Percentiles rank a stretch among this genome's conserved stretches.
phyloP scores from a whole-genome alignment of 2,329 filamentous ascomycete species.

The Trichoderma lentiforme region DNA sequence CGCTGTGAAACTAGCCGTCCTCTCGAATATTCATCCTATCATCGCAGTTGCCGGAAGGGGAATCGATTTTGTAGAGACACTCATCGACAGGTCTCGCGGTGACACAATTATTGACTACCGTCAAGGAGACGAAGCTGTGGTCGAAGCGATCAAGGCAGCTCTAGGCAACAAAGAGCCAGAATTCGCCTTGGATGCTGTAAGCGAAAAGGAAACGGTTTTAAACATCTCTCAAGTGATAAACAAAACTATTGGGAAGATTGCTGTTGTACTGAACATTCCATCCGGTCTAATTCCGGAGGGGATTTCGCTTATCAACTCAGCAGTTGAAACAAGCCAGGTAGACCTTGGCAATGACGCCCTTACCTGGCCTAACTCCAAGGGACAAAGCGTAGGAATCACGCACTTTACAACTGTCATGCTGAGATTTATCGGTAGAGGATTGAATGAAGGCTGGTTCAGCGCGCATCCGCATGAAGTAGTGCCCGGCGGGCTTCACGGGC shows the following conservation, averaged over 20 bases:
- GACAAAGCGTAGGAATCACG: not conserved
- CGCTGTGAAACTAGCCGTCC: constrained; percentile 51
- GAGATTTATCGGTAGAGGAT: constrained; percentile 1
- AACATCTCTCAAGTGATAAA: not conserved
- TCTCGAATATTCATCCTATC: constrained; percentile 55
- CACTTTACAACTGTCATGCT: constrained; percentile 2
- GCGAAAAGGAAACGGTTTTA: not conserved
- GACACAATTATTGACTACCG: constrained; percentile 26
- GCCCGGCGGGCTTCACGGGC: constrained; percentile 16
- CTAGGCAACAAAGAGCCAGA: not conserved
- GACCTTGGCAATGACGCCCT: not conserved
- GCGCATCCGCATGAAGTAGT: constrained; percentile 20
- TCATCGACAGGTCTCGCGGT: constrained; percentile 22
- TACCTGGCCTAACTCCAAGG: not conserved
- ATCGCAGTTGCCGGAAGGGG: constrained; percentile 51
- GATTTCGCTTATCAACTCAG: not conserved
- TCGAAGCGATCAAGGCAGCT: not conserved
- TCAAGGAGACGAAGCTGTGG: not conserved
- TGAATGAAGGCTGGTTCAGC: constrained; percentile 20
- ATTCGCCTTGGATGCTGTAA: not conserved
- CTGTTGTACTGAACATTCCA: not conserved
- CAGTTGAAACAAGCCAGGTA: not conserved
- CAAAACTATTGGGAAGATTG: not conserved
- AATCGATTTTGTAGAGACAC: constrained; percentile 14
- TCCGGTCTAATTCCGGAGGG: not conserved